phyloP scores from a whole-genome alignment of 1,284 basidiomycete species.

The Lentinula novae-zelandiae region DNA sequence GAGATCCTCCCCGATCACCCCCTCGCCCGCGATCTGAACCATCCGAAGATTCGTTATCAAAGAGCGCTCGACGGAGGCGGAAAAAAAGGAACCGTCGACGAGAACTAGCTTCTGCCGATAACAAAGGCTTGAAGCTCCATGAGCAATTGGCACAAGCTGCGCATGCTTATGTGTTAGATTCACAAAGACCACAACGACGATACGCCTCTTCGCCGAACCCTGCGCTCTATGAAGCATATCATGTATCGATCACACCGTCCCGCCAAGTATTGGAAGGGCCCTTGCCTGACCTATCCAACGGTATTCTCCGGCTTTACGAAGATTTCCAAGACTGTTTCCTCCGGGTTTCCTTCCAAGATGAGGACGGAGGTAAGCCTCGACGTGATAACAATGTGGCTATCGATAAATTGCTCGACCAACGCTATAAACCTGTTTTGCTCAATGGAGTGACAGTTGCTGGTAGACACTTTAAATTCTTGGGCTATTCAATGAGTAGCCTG shows the following conservation, averaged over 20 bases:
- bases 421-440: constrained; percentile 41
- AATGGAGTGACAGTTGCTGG: constrained; percentile 51
- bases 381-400: constrained; percentile 47
- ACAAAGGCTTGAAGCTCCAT: background rate
- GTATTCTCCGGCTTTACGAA: constrained; percentile 49
- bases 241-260: constrained; percentile 17
- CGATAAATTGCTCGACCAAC: constrained; percentile 34
- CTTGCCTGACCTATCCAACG: constrained; percentile 55
- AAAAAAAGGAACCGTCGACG: background rate
- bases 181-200: background rate
- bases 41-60: background rate
- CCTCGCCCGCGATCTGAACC: background rate
- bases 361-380: constrained; percentile 46
- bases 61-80: background rate
- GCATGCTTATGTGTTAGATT: background rate
- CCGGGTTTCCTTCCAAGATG: constrained; percentile 64
- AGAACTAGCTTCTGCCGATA: background rate
- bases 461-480: constrained; percentile 51
- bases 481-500: constrained; percentile 59
- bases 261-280: constrained; percentile 46
- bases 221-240: constrained; percentile 35
- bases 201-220: constrained; percentile 1
- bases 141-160: background rate
- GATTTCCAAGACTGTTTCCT: constrained; percentile 50
- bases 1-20: background rate